Evolutionary conservation across 2,329 filamentous ascomycete species (phyloP), one percentile per base, ranked within the genome.

Genomic region (Aspergillus arachidicola): DNA sequence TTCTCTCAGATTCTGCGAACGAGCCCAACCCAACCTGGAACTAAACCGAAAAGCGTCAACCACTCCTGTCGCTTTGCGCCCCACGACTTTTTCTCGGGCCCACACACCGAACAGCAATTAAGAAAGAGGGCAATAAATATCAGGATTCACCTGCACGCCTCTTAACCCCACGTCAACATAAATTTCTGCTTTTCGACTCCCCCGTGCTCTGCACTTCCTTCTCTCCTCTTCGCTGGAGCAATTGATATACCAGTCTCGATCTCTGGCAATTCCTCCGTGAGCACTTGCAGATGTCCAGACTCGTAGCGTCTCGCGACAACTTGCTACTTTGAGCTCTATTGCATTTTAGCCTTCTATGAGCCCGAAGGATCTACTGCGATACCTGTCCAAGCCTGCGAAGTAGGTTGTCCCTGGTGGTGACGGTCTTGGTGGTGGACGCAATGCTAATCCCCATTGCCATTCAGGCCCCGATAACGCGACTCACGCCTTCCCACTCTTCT

Each of bases 371-470:
- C 89, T 96, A 76, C 88, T 96, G 78, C 91, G 93, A 83, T 95
- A 96, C 84, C 88, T 97, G 74, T 96, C 92, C 78, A 95, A 95
- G 86, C 93, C 93, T 78, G 92, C 92, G 81, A 96, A 96, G 93
- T 96, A 83, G 78, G 91, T 67, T 62, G 48, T 41, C 36, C 36
- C 48, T 48, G 48, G 58, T 41, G 12, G 32, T 38, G 51, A 38
- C 21, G 30, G 6, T 60, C 55, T 53, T 19, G 30, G 23, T 51
- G 12, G 11, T 50, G 57, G 43, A 57, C 58, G 43, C 26, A 46
- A 38, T 50, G 65, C 60, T 70, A 64, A 67, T 69, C 65, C 65
- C 58, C 67, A 57, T 38, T 62, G 54, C 34, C 63, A 66, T 23
- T 51, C 64, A 89, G 87, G 84, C 87, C 87, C 79, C 84, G 87